Evolutionary conservation across 1,139 yeast genomes (phyloP), one percentile per base, ranked within the genome.

Genomic region (Yamadazyma diddensiae): DNA sequence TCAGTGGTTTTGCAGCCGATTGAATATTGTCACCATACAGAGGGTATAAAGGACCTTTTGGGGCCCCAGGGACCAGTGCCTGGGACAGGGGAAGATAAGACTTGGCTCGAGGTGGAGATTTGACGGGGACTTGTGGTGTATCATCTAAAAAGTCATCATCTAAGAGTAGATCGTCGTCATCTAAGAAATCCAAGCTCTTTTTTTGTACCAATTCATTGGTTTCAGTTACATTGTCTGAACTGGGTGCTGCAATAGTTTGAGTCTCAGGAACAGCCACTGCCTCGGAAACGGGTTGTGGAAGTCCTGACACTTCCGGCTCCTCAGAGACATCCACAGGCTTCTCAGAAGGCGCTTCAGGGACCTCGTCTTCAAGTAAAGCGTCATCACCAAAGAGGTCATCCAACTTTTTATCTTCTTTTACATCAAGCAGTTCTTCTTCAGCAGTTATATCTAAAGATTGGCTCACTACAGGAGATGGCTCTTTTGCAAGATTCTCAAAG

Each of bases 121-220:
- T n/a, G 6, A 12, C 15, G 11, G 31, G 10, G 31, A 22, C 26
- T 8, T 11, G 22, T 12, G 33, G 35, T 12, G 31, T 33, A 12
- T 34, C 36, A 4, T 31, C 36, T 6, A 34, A 30, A 3, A 39
- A 24, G 8, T 45, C 51, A 24, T 47, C 52, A 15, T 47, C 53
- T 22, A 47, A 33, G 21, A 52, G 34, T 12, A 47, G 35, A n/a
- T 41, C 44, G 27, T 46, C 50, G 25, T 45, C 47, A 11, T 42
- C 47, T 27, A 46, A 39, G 23, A 47, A 47, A 6, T 28, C n/a
- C 42, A 36, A 34, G 15, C 6, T 19, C 23, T 19, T 34, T 26
- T 19, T 15, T 23, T 23, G 20, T 18, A 9, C 20, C 6, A 18
- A 6, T 18, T 6, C 20, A 18, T 7, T 9, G 9, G 20, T 18